These are phyloP conservation scores for Backusella tarrabulga DNA, from an alignment of 192 early-diverging fungal genomes.

Conservation along the genomic window DNA sequence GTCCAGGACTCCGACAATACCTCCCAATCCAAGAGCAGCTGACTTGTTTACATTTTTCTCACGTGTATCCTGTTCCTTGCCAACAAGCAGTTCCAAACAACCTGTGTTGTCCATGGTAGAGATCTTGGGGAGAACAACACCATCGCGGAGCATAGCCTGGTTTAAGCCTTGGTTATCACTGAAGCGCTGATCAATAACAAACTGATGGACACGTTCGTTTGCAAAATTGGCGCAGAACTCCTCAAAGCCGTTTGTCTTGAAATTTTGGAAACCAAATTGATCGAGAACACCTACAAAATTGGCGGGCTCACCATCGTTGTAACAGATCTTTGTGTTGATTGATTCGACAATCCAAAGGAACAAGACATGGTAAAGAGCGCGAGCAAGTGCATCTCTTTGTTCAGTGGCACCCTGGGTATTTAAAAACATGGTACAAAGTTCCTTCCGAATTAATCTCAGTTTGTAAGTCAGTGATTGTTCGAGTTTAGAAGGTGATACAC, in stretches of 20 bases:
- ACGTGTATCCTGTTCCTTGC: conserved; percentile 44
- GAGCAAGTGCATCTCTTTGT: conserved; percentile 83
- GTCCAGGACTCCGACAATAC: conserved; percentile 46
- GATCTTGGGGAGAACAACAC: conserved; percentile 54
- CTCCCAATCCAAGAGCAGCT: conserved; percentile 35
- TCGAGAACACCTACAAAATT: conserved; percentile 89
- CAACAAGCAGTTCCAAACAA: conserved; percentile 55
- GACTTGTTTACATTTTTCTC: conserved; percentile 14
- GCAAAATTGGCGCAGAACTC: conserved; percentile 69
- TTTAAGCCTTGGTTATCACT: conserved; percentile 48
- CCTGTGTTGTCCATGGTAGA: conserved; percentile 48
- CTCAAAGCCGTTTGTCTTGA: conserved; percentile 59
- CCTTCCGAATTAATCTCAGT: conserved; percentile 76
- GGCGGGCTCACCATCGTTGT: conserved; percentile 56
- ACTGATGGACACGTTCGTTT: conserved; percentile 68
- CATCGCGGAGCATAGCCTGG: conserved; percentile 48
- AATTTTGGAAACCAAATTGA: conserved; percentile 69
- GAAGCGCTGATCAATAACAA: conserved; percentile 54
- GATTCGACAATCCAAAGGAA: conserved; percentile 92
- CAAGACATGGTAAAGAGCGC: conserved; percentile 82
- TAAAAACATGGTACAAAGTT: conserved; percentile 89
- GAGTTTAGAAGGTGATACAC: conserved; percentile 69
- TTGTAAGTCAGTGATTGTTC: conserved; percentile 77
- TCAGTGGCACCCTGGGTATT: conserved; percentile 70
- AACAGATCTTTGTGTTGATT: conserved; percentile 81